phyloP scores from a whole-genome alignment of 805 yeast species.

The Cyberlindnera bimundalis region DNA sequence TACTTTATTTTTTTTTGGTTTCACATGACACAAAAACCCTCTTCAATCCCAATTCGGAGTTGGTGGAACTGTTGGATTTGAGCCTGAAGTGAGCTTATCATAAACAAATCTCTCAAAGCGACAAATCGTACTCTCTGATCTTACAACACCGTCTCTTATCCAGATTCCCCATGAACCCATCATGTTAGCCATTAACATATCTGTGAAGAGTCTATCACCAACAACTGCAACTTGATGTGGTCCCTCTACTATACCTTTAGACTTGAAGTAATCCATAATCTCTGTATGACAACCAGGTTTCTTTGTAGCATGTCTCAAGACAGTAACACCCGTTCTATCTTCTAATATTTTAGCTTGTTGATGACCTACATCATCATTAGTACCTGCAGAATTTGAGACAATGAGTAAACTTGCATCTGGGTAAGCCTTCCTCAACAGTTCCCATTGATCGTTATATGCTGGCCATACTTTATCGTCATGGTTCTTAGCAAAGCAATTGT shows the following conservation, averaged over 20 bases:
- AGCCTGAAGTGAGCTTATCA: conserved; percentile 8
- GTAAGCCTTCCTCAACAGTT: conserved; percentile 46
- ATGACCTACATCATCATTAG: conserved; percentile 63
- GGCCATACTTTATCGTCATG: conserved; percentile 80
- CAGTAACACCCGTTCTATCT: conserved; percentile 60
- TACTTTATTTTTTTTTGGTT: no score
- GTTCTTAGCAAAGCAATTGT: conserved; percentile 89
- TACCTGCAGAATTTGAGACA: conserved; percentile 93
- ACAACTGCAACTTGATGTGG: conserved; percentile 75
- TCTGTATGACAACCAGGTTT: conserved; percentile 80
- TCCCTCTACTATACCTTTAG: conserved; percentile 37
- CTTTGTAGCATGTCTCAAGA: conserved; percentile 67
- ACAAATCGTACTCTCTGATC: conserved; percentile 49
- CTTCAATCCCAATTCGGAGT: conserved; percentile 5
- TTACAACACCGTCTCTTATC: conserved; percentile 73
- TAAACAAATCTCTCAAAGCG: conserved; percentile 44
- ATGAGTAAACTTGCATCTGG: conserved; percentile 66
- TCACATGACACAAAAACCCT: conserved; percentile 5
- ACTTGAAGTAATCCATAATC: conserved; percentile 54
- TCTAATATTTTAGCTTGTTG: conserved; percentile 63
- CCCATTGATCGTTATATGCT: conserved; percentile 58
- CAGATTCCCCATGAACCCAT: conserved; percentile 88
- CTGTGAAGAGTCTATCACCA: conserved; percentile 91
- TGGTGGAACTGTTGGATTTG: conserved; percentile 3
- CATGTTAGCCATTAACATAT: conserved; percentile 87